Percentiles rank a stretch among this genome's conserved stretches.
phyloP scores from a whole-genome alignment of 2,329 filamentous ascomycete species.

The Chaetomiaceae sp. region DNA sequence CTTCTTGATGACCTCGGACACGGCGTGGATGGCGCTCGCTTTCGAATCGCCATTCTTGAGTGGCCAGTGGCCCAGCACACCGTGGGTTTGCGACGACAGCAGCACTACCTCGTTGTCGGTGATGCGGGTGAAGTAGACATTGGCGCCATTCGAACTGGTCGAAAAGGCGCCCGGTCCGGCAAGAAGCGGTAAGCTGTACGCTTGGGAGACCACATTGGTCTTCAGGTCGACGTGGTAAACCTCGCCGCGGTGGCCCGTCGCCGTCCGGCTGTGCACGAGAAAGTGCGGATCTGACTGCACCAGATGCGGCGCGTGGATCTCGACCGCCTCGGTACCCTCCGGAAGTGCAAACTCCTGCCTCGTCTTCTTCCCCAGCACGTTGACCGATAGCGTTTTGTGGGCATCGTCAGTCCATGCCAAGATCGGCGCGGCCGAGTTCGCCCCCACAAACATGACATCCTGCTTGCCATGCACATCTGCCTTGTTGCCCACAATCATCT shows the following conservation, averaged over 20 bases:
- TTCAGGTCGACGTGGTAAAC: conserved; percentile 78
- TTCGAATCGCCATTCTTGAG: conserved; percentile 40
- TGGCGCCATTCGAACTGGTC: conserved; percentile 67
- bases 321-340: conserved; percentile 43
- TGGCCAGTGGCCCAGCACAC: conserved; percentile 69
- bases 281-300: conserved; percentile 73
- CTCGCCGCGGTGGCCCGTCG: conserved; percentile 68
- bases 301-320: conserved; percentile 69
- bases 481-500: conserved; percentile 67
- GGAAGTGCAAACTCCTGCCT: conserved; percentile 49
- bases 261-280: conserved; percentile 72
- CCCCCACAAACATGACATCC: conserved; percentile 68
- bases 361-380: conserved; percentile 58
- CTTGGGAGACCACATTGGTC: conserved; percentile 62
- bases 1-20: conserved; percentile 77
- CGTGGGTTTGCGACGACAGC: conserved; percentile 69
- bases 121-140: conserved; percentile 83
- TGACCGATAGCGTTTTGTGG: conserved; percentile 59
- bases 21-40: conserved; percentile 55
- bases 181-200: conserved; percentile 70
- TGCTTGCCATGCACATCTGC: conserved; percentile 59
- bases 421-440: conserved; percentile 67
- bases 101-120: conserved; percentile 68
- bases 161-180: conserved; percentile 69
- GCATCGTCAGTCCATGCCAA: conserved; percentile 67